Evolutionary conservation across 352 stramenopile species (phyloP).

Genomic region (Phytophthora tubulina): DNA sequence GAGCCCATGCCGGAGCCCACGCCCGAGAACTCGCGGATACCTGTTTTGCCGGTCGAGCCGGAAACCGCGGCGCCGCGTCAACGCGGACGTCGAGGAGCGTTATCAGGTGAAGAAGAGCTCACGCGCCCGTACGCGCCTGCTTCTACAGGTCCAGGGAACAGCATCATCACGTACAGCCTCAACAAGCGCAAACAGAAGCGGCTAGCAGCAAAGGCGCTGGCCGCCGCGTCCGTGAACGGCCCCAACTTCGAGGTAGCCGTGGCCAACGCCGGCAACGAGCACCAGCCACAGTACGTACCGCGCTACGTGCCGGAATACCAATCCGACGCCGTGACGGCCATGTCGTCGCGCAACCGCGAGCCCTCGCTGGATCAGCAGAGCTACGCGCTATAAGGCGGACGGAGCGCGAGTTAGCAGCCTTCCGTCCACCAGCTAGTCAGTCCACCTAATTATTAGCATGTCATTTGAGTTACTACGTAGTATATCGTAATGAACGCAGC

Average conservation of each 20-base stretch:
- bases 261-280: constrained; percentile 39
- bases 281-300: constrained; percentile 45
- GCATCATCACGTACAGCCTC: constrained; percentile 65
- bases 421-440: constrained; percentile 32
- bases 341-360: constrained; percentile 42
- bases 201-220: constrained; percentile 52
- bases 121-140: constrained; percentile 22
- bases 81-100: constrained; percentile 50
- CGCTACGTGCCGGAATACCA: constrained; percentile 51
- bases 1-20: constrained; percentile 36
- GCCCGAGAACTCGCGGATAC: constrained; percentile 46
- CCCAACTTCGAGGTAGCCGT: constrained; percentile 47
- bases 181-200: constrained; percentile 72
- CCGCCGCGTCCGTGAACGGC: constrained; percentile 34
- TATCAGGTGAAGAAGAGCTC: constrained; percentile 48
- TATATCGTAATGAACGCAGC: constrained; percentile 43
- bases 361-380: constrained; percentile 65
- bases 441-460: constrained; percentile 43
- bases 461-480: constrained; percentile 11
- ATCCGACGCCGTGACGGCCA: constrained; percentile 10
- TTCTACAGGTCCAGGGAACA: constrained; percentile 42
- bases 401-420: background rate
- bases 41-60: constrained; percentile 31
- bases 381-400: constrained; percentile 59
- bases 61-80: constrained; percentile 24